Conservation (phyloP, 306 rosid genomes). For the Cercis canadensis region DNA sequence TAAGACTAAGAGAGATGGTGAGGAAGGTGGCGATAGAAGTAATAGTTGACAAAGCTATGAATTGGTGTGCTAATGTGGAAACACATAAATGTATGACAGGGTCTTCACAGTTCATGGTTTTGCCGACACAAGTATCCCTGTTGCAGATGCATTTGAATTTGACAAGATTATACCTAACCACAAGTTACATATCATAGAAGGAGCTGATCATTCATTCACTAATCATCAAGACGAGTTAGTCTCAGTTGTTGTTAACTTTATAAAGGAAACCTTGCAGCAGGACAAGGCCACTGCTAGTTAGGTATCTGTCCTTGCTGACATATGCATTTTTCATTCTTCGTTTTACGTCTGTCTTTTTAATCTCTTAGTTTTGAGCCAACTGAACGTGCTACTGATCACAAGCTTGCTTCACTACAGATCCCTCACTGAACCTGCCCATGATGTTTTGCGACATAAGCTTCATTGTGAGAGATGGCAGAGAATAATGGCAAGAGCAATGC, state of each 20-base stretch:
- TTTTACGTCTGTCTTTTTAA: not conserved
- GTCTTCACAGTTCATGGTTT: conserved; percentile 77
- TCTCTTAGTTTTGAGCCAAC: conserved; percentile 25
- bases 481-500: conserved; percentile 9
- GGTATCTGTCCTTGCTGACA: too few relatives aligned
- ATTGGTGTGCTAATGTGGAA: conserved; percentile 31
- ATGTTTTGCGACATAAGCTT: too few relatives aligned
- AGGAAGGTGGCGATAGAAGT: too few relatives aligned
- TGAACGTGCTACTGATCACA: conserved; percentile 14
- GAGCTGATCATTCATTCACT: conserved; percentile 65
- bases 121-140: conserved; percentile 52
- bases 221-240: conserved; percentile 59
- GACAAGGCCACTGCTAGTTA: conserved; percentile 44
- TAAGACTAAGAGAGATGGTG: not conserved
- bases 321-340: conserved; percentile 14
- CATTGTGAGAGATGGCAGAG: not conserved
- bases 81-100: conserved; percentile 45
- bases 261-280: conserved; percentile 46
- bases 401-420: not conserved
- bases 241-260: conserved; percentile 49
- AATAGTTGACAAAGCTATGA: not conserved
- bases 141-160: conserved; percentile 68
- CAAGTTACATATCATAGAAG: conserved; percentile 61
- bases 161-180: conserved; percentile 73
- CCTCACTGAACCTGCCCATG: conserved; percentile 1